Evolutionary conservation across 2,329 filamentous ascomycete species (phyloP), one percentile per base, ranked within the genome.

Genomic region (Colletotrichum sp.): DNA sequence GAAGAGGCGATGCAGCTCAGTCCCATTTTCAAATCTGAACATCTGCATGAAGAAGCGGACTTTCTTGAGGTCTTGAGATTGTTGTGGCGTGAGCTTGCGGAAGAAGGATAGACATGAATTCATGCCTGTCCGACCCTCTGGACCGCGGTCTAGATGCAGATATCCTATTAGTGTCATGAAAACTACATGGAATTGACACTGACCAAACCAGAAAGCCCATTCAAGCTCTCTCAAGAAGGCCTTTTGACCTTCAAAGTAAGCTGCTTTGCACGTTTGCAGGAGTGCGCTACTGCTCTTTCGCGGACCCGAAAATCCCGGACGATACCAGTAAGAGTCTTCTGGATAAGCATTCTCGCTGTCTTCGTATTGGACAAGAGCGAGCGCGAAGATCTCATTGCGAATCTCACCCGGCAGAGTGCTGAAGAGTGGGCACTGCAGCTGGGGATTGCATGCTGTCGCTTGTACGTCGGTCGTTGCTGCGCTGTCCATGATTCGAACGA

Each of bases 321-420:
- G 82, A 10, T 80, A 80, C 78, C 84, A 89, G 78, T 82, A 85
- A 6, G 85, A 84, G 4, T 80, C 70, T 8, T 72, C 59, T 1
- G 28, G 66, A 79, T 86, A 86, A 1, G 75, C 77, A 2, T 67
- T 70, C 2, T 77, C 68, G 6, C 81, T 78, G 55, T 87, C 85
- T 12, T 84, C 82, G 36, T 83, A 85, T 34, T 85, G 84, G 7
- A 83, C 80, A 5, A 89, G 79, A 1, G 81, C 84, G 60, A 81
- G 82, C 12, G 81, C 73, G 79, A 89, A 92, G 65, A 92, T 89
- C 2, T 82, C 79, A 75, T 84, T 83, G 71, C 90, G 87, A 16
- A 91, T 78, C 79, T 92, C 90, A 18, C 85, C 84, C 0, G 90
- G 89, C 0, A 91, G 79, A 2, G 76, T 18, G 3, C 71, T 55